Evolutionary conservation across 257 asterid genomes (phyloP).

Genomic region (Avicennia marina): DNA sequence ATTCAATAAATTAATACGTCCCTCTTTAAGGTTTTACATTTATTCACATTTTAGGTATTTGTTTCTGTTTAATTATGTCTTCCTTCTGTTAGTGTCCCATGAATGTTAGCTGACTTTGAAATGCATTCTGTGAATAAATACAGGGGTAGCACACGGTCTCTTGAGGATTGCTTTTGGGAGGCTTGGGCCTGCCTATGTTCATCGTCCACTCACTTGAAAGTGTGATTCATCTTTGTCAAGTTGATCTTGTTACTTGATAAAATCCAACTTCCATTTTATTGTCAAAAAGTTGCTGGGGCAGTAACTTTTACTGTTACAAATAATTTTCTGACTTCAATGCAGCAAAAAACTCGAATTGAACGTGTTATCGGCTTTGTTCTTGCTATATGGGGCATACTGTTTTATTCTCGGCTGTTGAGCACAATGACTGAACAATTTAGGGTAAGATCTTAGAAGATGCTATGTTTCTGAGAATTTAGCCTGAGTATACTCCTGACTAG

Average conservation of each 20-base stretch:
- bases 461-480: conserved; percentile 20
- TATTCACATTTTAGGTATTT: background rate
- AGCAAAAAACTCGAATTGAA: conserved; percentile 96
- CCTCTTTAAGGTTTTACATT: too few relatives aligned
- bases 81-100: conserved; percentile 11
- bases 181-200: conserved; percentile 99
- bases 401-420: conserved; percentile 91
- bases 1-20: too few relatives aligned
- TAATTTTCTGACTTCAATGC: conserved; percentile 40
- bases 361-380: conserved; percentile 88
- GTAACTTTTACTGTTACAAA: conserved; percentile 25
- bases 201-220: conserved; percentile 95
- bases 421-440: conserved; percentile 98
- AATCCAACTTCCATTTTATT: conserved; percentile 24
- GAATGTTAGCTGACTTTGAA: conserved; percentile 19
- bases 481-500: conserved; percentile 27
- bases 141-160: conserved; percentile 70
- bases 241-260: conserved; percentile 28
- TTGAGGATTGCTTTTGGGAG: conserved; percentile 99
- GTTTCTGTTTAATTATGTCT: background rate
- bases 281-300: conserved; percentile 20
- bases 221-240: conserved; percentile 43
- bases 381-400: conserved; percentile 96
- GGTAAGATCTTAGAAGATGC: conserved; percentile 43
- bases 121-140: conserved; percentile 24